These are phyloP conservation scores for Apiotrichum mycotoxinovorans DNA, from an alignment of 1,284 basidiomycete species.

Conservation along the genomic window DNA sequence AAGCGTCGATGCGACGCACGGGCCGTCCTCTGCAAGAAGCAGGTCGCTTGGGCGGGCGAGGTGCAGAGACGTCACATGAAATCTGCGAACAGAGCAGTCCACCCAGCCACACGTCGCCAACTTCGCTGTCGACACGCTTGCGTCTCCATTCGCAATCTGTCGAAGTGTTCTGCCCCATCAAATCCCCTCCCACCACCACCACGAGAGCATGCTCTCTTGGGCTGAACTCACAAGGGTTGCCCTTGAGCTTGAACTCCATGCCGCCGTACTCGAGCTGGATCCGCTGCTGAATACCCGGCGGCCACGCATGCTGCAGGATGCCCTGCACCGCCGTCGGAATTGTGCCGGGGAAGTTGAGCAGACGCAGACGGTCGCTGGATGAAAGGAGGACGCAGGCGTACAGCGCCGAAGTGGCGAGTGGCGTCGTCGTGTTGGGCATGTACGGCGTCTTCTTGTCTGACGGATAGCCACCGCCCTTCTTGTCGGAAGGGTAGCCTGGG, in stretches of 20 bases:
- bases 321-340: background rate
- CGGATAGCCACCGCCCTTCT: background rate
- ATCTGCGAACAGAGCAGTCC: too few relatives aligned
- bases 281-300: constrained; percentile 28
- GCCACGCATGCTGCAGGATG: constrained; percentile 21
- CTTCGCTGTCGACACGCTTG: too few relatives aligned
- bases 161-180: too few relatives aligned
- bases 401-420: background rate
- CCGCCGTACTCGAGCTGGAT: constrained; percentile 11
- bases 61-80: too few relatives aligned
- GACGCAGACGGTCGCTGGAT: constrained; percentile 2
- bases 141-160: too few relatives aligned
- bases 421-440: background rate
- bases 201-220: too few relatives aligned
- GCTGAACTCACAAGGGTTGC: constrained; percentile 33
- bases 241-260: constrained; percentile 39
- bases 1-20: too few relatives aligned
- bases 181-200: too few relatives aligned
- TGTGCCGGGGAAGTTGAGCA: constrained; percentile 8
- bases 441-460: background rate
- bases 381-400: constrained; percentile 3
- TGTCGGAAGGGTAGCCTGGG: background rate
- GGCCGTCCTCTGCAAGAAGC: too few relatives aligned
- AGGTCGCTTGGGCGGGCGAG: too few relatives aligned
- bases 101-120: too few relatives aligned